Evolutionary conservation across 2,329 filamentous ascomycete species (phyloP).

Genomic region (Neofusicoccum sp.): DNA sequence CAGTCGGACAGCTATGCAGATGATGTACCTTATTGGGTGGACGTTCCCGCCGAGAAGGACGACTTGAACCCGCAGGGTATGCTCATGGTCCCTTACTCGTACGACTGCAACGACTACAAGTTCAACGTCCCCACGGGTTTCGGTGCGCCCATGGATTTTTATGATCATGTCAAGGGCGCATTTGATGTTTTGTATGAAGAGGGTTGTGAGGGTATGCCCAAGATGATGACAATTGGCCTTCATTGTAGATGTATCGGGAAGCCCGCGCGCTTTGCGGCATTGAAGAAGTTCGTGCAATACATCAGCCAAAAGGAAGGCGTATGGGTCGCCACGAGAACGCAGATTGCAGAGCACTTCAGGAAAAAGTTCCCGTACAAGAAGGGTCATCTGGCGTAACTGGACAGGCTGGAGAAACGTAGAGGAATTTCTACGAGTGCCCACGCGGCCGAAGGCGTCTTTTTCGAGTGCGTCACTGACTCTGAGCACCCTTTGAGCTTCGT

Average conservation of each 20-base stretch:
- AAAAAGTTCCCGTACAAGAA: conserved; percentile 50
- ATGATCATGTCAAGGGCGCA: conserved; percentile 48
- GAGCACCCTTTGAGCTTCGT: too few species aligned
- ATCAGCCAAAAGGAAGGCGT: conserved; percentile 53
- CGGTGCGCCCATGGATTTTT: conserved; percentile 46
- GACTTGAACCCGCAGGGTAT: conserved; percentile 45
- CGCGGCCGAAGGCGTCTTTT: too few species aligned
- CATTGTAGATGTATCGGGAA: conserved; percentile 55
- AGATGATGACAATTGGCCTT: conserved; percentile 59
- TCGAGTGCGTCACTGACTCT: too few species aligned
- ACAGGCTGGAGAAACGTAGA: background rate
- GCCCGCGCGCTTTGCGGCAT: conserved; percentile 51
- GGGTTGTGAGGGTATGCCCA: conserved; percentile 48
- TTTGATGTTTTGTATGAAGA: conserved; percentile 57
- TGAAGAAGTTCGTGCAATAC: conserved; percentile 55
- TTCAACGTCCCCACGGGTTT: conserved; percentile 47
- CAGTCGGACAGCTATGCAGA: conserved; percentile 54
- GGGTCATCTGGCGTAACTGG: conserved; percentile 33
- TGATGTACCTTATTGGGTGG: conserved; percentile 57
- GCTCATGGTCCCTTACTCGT: conserved; percentile 55
- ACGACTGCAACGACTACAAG: conserved; percentile 57
- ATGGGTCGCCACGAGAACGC: conserved; percentile 54
- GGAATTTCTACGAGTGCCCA: background rate
- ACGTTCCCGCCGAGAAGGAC: conserved; percentile 50
- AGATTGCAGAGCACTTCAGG: conserved; percentile 53